Base-by-base conservation (phyloP, 345 rosid species). In the Ailanthus altissimus region DNA sequence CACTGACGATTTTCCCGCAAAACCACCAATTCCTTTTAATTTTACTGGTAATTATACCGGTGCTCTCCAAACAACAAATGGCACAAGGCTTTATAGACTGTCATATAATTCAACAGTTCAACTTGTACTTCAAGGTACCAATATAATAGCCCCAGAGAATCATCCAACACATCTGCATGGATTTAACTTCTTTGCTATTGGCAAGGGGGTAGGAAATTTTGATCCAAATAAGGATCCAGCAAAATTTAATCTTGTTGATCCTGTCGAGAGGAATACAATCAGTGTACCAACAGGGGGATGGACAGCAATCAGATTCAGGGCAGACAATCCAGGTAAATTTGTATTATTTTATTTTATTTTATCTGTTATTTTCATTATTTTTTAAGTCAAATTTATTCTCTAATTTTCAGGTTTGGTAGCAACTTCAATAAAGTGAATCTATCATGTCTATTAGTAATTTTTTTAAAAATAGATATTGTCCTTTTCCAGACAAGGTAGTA, bases 91-190 rank as follows among this genome's bases (percentile, higher is more conserved):
- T 5, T 91, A 90, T 57, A 89, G 87, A 78, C 66, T 93, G 57
- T 77, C 74, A 23, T 93, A 73, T 66, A 91, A 93, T 78, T 79
- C 90, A 2, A 91, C 91, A 0, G 98, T 91, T 59, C 89, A 93
- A 65, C 21, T 93, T 11, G 87, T 91, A 10, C 78, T 93, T 11
- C 98, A 93, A 83, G 97, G 93, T 26, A 91, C 94, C 8, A 82
- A 83, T 47, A 80, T 91, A 46, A 67, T 90, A 42, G 84, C 97
- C n/a, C 91, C 94, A 4, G 94, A 93, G 80, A 90, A 85, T 67
- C 98, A 90, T 80, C 97, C 94, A 0, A 62, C 88, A 5, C 97
- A 93, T 83, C 82, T 90, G 50, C 97, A 91, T 65, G 97, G 98
- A 25, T 88, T 47, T 68, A 90, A 93, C 65, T 90, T 93, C 83